Conservation (phyloP, 1,139 yeast species). For the Lodderomyces elongisporus region DNA sequence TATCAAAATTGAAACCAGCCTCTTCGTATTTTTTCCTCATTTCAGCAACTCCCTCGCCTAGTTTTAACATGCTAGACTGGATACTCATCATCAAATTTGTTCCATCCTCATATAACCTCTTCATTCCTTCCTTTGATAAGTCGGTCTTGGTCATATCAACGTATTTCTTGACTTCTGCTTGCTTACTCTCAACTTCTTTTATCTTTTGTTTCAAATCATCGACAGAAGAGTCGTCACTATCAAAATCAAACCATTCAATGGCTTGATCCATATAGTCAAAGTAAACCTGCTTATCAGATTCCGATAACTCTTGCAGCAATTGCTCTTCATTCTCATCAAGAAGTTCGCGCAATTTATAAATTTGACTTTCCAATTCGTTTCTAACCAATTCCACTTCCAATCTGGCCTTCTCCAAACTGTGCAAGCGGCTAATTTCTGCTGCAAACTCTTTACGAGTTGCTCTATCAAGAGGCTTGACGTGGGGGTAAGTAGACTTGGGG, state of each 20-base stretch:
- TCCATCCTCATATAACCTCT: conserved; percentile 38
- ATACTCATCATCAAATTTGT: conserved; percentile 33
- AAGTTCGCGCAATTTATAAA: conserved; percentile 53
- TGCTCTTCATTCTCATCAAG: conserved; percentile 46
- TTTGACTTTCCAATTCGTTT: conserved; percentile 52
- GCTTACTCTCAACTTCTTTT: conserved; percentile 17
- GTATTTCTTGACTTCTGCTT: conserved; percentile 18
- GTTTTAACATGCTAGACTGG: conserved; percentile 41
- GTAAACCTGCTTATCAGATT: conserved; percentile 25
- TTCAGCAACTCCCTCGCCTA: conserved; percentile 40
- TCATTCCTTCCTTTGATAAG: conserved; percentile 32
- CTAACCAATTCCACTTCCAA: conserved; percentile 43
- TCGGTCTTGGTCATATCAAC: conserved; percentile 28
- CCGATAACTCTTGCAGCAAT: conserved; percentile 30
- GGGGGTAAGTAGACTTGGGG: conserved; percentile 32
- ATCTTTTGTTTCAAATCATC: conserved; percentile 33
- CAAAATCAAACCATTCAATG: conserved; percentile 79
- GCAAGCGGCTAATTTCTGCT: conserved; percentile 28
- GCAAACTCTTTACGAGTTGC: conserved; percentile 32
- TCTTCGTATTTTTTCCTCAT: conserved; percentile 38
- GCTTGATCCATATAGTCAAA: conserved; percentile 37
- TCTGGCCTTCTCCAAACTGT: conserved; percentile 43
- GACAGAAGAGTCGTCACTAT: conserved; percentile 51
- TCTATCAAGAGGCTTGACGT: conserved; percentile 42
- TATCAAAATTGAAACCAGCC: conserved; percentile 45